These are phyloP conservation scores for Byssoonygena ceratinophila DNA, from an alignment of 2,329 filamentous ascomycete genomes.

Conservation along the genomic window DNA sequence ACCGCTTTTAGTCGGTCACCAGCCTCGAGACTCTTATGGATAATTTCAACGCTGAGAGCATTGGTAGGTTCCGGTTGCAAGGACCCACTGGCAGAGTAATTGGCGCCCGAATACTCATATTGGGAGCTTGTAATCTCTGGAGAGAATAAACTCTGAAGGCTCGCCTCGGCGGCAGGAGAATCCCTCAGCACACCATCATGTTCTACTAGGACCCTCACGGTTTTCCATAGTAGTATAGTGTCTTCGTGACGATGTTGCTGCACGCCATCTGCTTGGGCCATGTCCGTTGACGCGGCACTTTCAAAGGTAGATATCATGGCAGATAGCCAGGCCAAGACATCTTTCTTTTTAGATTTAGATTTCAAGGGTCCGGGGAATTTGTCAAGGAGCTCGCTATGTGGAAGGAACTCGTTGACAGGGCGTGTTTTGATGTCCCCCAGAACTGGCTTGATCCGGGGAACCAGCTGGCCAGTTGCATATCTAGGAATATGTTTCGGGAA, in stretches of 20 bases:
- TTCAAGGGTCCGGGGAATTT: slow-evolving; percentile 86
- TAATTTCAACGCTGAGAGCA: slow-evolving; percentile 9
- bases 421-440: slow-evolving; percentile 73
- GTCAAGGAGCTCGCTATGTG: slow-evolving; percentile 58
- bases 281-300: slow-evolving; percentile 37
- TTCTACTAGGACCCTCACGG: slow-evolving; percentile 71
- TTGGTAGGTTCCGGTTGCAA: slow-evolving; percentile 12
- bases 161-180: slow-evolving; percentile 57
- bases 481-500: slow-evolving; percentile 84
- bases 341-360: slow-evolving; percentile 91
- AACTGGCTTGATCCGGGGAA: slow-evolving; percentile 69
- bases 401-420: slow-evolving; percentile 61
- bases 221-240: slow-evolving; percentile 75
- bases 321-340: slow-evolving; percentile 69
- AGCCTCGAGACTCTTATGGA: slow-evolving; percentile 46
- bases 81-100: background rate
- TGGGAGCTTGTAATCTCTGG: slow-evolving; percentile 18
- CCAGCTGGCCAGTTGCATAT: slow-evolving; percentile 62
- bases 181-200: slow-evolving; percentile 75
- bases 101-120: background rate
- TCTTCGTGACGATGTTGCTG: slow-evolving; percentile 58
- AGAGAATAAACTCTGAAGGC: slow-evolving; percentile 63
- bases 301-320: slow-evolving; percentile 66
- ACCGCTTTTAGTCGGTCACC: slow-evolving; percentile 86
- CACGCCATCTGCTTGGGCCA: slow-evolving; percentile 42